Conservation (phyloP, 257 asterid species). For the Pogostemon cablin region DNA sequence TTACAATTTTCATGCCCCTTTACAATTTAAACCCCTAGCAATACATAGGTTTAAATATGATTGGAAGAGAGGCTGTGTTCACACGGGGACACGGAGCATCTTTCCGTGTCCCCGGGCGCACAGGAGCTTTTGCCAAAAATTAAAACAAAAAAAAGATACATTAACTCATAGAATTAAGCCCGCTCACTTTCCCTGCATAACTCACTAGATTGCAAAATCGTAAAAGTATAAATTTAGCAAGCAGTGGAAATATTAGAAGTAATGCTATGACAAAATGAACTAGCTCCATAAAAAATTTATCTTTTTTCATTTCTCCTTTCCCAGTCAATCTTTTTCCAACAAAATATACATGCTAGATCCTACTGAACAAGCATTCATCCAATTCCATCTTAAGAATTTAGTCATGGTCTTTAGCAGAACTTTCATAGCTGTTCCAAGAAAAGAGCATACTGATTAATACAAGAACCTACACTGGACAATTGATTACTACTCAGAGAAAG, state of each 20-base stretch:
- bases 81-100: too few relatives aligned
- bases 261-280: neutral
- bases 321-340: neutral
- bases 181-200: neutral
- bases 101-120: too few relatives aligned
- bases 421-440: neutral
- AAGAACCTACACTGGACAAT: neutral
- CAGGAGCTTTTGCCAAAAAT: too few relatives aligned
- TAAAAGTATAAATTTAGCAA: neutral
- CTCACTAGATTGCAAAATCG: conserved; percentile 1
- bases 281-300: conserved; percentile 1
- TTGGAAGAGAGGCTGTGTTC: too few relatives aligned
- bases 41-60: too few relatives aligned
- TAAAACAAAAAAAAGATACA: too few relatives aligned
- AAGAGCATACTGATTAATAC: neutral
- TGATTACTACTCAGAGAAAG: neutral
- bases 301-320: conserved; percentile 11
- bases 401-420: neutral
- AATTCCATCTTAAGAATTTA: neutral
- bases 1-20: too few relatives aligned
- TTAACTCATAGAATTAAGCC: neutral
- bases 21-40: too few relatives aligned
- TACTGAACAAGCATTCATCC: neutral
- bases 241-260: neutral
- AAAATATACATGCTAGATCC: neutral